phyloP scores from a whole-genome alignment of 192 early-diverging fungal genomes.

The Thamnidium elegans region DNA sequence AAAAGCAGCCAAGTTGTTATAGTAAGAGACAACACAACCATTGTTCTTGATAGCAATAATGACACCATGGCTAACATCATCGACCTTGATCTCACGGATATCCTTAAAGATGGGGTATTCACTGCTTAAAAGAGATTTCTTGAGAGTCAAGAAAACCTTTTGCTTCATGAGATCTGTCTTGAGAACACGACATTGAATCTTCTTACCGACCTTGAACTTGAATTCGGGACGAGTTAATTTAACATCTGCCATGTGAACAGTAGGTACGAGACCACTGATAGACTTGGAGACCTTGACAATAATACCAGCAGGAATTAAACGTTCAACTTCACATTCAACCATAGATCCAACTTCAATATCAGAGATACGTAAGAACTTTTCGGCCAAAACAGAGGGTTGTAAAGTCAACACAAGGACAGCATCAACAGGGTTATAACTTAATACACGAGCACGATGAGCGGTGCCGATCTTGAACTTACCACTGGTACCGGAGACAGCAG shows the following conservation, averaged over 20 bases:
- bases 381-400: constrained; percentile 63
- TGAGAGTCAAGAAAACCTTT: constrained; percentile 71
- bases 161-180: constrained; percentile 49
- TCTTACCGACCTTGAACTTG: constrained; percentile 72
- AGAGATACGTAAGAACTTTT: constrained; percentile 61
- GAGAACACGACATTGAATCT: constrained; percentile 68
- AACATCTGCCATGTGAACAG: constrained; percentile 73
- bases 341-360: constrained; percentile 67
- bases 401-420: constrained; percentile 71
- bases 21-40: constrained; percentile 78
- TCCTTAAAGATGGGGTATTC: constrained; percentile 62
- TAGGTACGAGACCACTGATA: constrained; percentile 71
- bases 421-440: constrained; percentile 77
- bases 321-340: constrained; percentile 51
- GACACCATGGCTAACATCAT: constrained; percentile 61
- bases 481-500: constrained; percentile 45
- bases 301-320: constrained; percentile 53
- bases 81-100: constrained; percentile 58
- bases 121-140: constrained; percentile 70
- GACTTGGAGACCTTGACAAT: constrained; percentile 53
- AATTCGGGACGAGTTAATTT: constrained; percentile 65
- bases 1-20: constrained; percentile 69
- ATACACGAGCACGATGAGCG: constrained; percentile 72
- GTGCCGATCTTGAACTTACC: constrained; percentile 66
- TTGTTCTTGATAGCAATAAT: constrained; percentile 56